Conservation (phyloP, 768 basidiomycete species). For the Macrolepiota fuliginosa region DNA sequence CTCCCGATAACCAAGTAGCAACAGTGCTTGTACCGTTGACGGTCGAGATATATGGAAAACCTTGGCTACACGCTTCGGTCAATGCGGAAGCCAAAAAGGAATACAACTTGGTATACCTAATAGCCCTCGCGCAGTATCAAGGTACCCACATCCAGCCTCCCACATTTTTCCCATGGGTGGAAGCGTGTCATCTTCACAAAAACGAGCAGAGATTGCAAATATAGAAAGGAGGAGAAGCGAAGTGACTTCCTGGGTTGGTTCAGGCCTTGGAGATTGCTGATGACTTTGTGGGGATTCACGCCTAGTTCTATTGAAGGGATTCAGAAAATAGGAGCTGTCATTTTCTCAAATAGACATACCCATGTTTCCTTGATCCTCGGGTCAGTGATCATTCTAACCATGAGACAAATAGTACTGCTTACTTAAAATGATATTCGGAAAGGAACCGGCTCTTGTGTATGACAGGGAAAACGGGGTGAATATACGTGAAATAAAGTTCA, state of each 20-base stretch:
- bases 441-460: slow-evolving; percentile 73
- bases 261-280: slow-evolving; percentile 39
- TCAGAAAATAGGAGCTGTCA: not conserved
- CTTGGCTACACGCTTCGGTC: slow-evolving; percentile 24
- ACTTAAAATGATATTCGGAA: slow-evolving; percentile 58
- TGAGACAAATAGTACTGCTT: slow-evolving; percentile 1
- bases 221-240: slow-evolving; percentile 75
- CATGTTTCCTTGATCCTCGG: not conserved
- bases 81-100: not conserved
- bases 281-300: slow-evolving; percentile 24
- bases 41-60: slow-evolving; percentile 66
- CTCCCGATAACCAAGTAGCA: slow-evolving; percentile 80
- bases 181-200: slow-evolving; percentile 46
- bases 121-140: slow-evolving; percentile 58
- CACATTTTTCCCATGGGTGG: slow-evolving; percentile 58
- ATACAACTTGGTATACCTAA: slow-evolving; percentile 42
- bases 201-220: slow-evolving; percentile 80
- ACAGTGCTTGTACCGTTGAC: slow-evolving; percentile 77
- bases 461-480: slow-evolving; percentile 82
- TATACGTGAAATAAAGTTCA: slow-evolving; percentile 76
- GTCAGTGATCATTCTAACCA: not conserved
- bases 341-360: not conserved
- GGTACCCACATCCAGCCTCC: slow-evolving; percentile 66
- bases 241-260: slow-evolving; percentile 61
- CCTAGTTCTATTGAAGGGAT: not conserved